Base-by-base conservation (phyloP, 1,284 basidiomycete genomes). In the Ustilago trichophora region DNA sequence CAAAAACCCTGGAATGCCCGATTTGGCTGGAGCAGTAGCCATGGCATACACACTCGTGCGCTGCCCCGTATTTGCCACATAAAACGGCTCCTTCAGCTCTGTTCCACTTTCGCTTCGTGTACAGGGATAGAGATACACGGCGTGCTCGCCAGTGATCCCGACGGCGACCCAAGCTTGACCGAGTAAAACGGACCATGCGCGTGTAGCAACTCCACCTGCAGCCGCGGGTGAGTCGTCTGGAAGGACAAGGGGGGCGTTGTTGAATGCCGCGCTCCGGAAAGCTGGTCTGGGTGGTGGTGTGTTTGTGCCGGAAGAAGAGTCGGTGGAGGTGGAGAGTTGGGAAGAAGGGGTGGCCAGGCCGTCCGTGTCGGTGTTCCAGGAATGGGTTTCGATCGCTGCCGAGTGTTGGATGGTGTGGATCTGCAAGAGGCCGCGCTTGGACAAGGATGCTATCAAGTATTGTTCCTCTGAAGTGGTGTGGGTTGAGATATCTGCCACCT, bases 131-230 rank as follows among this genome's bases (percentile, higher is more conserved):
- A 67, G 19, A 22, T 67, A 46, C 1, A 67, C 53, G 1, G 66
- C 59, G 7, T 46, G 47, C 18, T 59, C 50, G 33, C 36, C 59
- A 1, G 56, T 69, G 0, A 56, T 24, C 0, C 66, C 66, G 0
- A 69, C 49, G 4, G 66, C 66, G 5, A 69, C 33, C 59, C 59
- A 63, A 22, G 40, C 32, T 49, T 16, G n/a, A n/a, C 51, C 52
- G 4, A 69, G 34, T 9, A 58, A 38, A 7, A 69, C 47, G 4
- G 55, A 59, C 66, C 66, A 69, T 2, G 66, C 66, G 2, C 66
- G 55, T 1, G 46, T 64, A 15, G 16, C 48, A 6, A n/a, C 18
- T 15, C 11, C 11, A 34, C 8, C n/a, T 15, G 13, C 40, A 24
- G 42, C 15, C 38, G 11, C 12, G n/a, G n/a, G n/a, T n/a, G n/a